These are phyloP conservation scores for Periconia sp. DNA, from an alignment of 2,329 filamentous ascomycete species.

Conservation along the genomic window DNA sequence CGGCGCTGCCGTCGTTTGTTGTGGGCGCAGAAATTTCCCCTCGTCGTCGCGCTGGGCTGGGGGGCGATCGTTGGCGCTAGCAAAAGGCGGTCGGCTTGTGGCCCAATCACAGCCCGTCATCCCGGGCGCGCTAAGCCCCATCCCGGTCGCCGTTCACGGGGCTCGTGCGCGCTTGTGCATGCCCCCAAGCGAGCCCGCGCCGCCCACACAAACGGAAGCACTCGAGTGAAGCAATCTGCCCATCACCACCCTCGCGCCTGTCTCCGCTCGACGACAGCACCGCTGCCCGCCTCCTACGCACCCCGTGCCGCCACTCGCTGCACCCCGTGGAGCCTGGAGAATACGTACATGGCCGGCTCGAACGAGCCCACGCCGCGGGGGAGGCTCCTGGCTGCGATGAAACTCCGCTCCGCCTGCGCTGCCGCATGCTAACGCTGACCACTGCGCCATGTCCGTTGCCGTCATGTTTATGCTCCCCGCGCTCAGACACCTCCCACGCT, in stretches of 20 bases:
- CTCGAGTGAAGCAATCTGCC: no score
- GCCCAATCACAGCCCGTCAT: slow-evolving; percentile 23
- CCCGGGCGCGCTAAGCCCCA: slow-evolving; percentile 16
- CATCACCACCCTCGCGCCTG: slow-evolving; percentile 11
- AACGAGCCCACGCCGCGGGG: not conserved
- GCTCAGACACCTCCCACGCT: slow-evolving; percentile 1
- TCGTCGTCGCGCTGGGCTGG: slow-evolving; percentile 24
- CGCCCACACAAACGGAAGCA: no score
- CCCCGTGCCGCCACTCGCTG: slow-evolving; percentile 8
- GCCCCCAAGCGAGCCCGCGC: slow-evolving; percentile 27
- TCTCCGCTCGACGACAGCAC: slow-evolving; percentile 15
- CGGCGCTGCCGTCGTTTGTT: slow-evolving; percentile 12
- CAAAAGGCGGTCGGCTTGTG: slow-evolving; percentile 28
- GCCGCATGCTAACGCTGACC: slow-evolving; percentile 13
- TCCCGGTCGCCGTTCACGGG: slow-evolving; percentile 20
- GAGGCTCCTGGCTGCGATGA: slow-evolving; percentile 14
- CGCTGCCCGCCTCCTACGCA: slow-evolving; percentile 7
- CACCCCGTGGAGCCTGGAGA: slow-evolving; percentile 4
- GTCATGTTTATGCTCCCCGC: slow-evolving; percentile 3
- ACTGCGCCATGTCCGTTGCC: slow-evolving; percentile 13
- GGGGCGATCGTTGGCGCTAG: slow-evolving; percentile 25
- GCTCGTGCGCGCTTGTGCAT: slow-evolving; percentile 16
- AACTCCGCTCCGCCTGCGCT: slow-evolving; percentile 17
- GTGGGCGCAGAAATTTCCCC: slow-evolving; percentile 21
- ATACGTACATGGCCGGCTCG: not conserved